A percentile compares a stretch with the other conserved stretches of the same genome.
Conservation (phyloP, 257 asterid species). For the Solanum bulbocastanum region DNA sequence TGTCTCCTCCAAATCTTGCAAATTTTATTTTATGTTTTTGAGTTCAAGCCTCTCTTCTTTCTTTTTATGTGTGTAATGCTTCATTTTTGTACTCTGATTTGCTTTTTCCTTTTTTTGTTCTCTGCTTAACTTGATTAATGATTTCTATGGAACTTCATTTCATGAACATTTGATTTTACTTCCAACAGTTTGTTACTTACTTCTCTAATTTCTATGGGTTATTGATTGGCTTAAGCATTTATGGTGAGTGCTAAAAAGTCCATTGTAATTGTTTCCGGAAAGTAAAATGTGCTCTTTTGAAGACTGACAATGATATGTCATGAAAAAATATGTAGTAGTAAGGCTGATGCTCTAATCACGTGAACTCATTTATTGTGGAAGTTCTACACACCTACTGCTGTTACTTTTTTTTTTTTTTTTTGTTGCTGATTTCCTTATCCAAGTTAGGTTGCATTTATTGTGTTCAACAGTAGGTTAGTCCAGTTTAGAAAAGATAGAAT, state of each 20-base stretch:
- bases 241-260: neutral
- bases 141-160: neutral
- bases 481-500: neutral
- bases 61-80: neutral
- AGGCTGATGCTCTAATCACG: neutral
- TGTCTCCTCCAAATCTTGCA: neutral
- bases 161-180: neutral
- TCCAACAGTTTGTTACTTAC: neutral
- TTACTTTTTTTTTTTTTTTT: neutral
- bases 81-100: neutral
- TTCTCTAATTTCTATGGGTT: neutral
- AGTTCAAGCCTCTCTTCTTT: neutral
- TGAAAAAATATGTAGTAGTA: neutral
- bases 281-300: neutral
- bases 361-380: neutral
- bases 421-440: neutral
- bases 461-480: neutral
- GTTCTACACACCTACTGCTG: neutral
- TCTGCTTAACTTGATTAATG: neutral
- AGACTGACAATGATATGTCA: neutral
- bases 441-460: neutral
- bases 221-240: neutral
- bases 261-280: neutral
- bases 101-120: neutral
- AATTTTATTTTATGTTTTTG: neutral